Evolutionary conservation across 1,139 yeast species (phyloP), one percentile per base, ranked within the genome.

Genomic region (Yamadazyma taylorii): DNA sequence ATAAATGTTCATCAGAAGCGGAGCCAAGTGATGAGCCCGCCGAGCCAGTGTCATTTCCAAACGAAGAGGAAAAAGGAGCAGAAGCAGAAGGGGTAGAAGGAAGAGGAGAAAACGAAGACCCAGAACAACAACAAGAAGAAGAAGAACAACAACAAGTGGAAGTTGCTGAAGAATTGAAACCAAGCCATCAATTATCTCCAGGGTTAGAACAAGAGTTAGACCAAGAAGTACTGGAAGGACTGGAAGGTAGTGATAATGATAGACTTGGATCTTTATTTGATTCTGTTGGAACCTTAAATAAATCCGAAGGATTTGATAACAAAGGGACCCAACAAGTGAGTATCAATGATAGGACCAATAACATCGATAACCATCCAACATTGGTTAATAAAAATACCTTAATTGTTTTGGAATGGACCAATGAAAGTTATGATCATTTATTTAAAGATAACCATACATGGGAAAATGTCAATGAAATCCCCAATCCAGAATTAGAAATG

Each of bases 371-470:
- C 17, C 59, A 56, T 38, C 59, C 64, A 2, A 30, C 36, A 2
- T 51, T 63, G 33, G 48, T 66, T 7, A 50, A 47, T 4, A 47
- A 59, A 27, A 69, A 66, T 30, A 77, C 75, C 23, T 75, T 84
- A 2, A 61, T 88, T 19, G 74, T 87, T 7, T 81, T 95, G 55
- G 86, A 86, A 49, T 88, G 96, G 95, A 65, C 69, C 24, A 57
- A 63, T 4, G 69, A 61, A 3, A 55, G 64, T 1, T 73, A 72
- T 48, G 69, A 71, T 27, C 67, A 69, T 10, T 76, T 79, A 31
- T 84, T 85, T 52, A 61, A 65, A 4, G 66, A 70, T 2, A 25
- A 39, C 25, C 75, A 73, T 30, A 69, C 78, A 2, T 82, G 87
- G 87, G 61, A 66, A 8, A 54, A 69, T 12, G 78, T 81, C 0